These are phyloP conservation scores for Selaginella tamariscina DNA, from an alignment of 75 land plant species.

Conservation along the genomic window DNA sequence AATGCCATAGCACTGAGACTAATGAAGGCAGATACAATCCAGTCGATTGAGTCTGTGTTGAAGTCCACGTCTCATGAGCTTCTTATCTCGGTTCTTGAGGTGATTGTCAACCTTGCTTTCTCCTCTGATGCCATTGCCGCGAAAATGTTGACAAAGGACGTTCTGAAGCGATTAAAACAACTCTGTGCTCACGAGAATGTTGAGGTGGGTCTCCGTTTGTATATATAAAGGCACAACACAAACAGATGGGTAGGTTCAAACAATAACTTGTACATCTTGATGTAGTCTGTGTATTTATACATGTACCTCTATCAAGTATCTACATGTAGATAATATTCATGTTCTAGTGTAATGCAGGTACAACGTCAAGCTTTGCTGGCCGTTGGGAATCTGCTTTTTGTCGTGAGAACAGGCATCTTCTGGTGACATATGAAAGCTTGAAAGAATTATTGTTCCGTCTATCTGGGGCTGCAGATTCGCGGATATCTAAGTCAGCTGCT, in stretches of 20 bases:
- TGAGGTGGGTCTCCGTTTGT: constrained; percentile 42
- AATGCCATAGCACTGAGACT: constrained; percentile 60
- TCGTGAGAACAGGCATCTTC: constrained; percentile 66
- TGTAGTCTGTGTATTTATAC: too few relatives aligned
- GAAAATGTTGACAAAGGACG: constrained; percentile 79
- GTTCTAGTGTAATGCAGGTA: constrained; percentile 43
- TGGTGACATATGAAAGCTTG: constrained; percentile 74
- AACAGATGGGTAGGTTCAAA: too few relatives aligned
- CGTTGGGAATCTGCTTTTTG: constrained; percentile 87
- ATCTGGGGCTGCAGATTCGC: constrained; percentile 37
- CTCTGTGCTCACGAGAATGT: constrained; percentile 69
- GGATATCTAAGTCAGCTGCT: constrained; percentile 78
- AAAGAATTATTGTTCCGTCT: constrained; percentile 66
- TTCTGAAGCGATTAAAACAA: constrained; percentile 66
- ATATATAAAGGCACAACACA: too few relatives aligned
- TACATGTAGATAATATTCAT: neutral
- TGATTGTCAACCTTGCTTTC: constrained; percentile 75
- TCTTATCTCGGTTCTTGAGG: constrained; percentile 73
- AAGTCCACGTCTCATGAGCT: constrained; percentile 46
- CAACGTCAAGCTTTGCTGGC: constrained; percentile 66
- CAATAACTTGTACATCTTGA: too few relatives aligned
- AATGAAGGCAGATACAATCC: constrained; percentile 87
- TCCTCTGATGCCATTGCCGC: constrained; percentile 79
- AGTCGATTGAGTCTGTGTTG: constrained; percentile 69
- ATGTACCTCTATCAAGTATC: too few relatives aligned